Conservation (phyloP, 202 grass and related monocot species). For the Dendrocalamus latiflorus region DNA sequence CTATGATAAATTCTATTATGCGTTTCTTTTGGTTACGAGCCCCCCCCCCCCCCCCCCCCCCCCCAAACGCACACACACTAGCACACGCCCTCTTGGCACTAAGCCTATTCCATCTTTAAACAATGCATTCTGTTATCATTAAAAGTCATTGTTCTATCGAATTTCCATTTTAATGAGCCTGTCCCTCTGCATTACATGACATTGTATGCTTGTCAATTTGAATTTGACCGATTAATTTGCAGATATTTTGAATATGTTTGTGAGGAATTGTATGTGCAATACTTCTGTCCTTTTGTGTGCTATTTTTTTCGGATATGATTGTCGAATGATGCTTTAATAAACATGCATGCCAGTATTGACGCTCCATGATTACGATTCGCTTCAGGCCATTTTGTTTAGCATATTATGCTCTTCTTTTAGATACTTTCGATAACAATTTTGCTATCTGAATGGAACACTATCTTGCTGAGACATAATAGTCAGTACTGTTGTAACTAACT, state of each 20-base stretch:
- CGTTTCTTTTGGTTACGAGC: not conserved
- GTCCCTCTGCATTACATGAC: not conserved
- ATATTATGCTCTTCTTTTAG: conserved; percentile 1
- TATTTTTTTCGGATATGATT: not conserved
- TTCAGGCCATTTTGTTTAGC: not conserved
- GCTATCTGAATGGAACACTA: not conserved
- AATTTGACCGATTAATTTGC: not conserved
- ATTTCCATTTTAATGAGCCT: not conserved
- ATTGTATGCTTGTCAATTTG: conserved; percentile 4
- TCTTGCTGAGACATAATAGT: not conserved
- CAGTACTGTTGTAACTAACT: conserved; percentile 17
- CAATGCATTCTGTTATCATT: not conserved
- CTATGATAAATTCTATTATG: not conserved
- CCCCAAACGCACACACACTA: too few species aligned
- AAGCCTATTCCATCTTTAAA: not conserved
- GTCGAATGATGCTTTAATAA: not conserved
- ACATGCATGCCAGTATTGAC: not conserved
- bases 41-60: too few species aligned
- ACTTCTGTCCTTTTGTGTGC: not conserved
- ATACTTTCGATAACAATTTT: not conserved
- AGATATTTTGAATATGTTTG: conserved; percentile 13
- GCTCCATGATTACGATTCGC: not conserved
- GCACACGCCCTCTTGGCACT: not conserved
- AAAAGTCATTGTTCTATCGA: not conserved
- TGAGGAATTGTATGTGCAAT: not conserved